A percentile compares a stretch with the other conserved stretches of the same genome.
Conservation (phyloP, 2,329 filamentous ascomycete species). For the Colletotrichum cordylinicola region DNA sequence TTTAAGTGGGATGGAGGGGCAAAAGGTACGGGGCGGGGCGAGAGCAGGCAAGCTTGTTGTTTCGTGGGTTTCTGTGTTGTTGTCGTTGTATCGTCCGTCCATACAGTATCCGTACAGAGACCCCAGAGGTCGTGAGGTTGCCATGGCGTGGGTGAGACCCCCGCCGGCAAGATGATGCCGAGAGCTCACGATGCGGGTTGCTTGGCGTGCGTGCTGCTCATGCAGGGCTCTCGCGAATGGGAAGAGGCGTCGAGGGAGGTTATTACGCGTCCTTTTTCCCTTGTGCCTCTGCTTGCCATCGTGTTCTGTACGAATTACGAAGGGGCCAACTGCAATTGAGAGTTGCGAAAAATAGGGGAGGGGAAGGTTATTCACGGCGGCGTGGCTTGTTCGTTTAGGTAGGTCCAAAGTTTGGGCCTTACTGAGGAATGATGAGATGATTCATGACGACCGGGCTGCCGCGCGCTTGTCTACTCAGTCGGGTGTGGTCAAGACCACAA, state of each 20-base stretch:
- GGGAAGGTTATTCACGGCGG: not conserved
- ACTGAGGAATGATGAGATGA: not conserved
- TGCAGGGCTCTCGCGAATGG: slow-evolving; percentile 10
- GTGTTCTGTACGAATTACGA: not conserved
- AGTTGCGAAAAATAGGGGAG: not conserved
- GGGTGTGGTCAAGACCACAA: not conserved
- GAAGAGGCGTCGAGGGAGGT: not conserved
- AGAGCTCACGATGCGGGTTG: slow-evolving; percentile 6
- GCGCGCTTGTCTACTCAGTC: slow-evolving; percentile 4
- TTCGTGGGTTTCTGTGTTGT: not conserved
- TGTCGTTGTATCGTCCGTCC: not conserved
- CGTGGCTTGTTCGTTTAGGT: not conserved
- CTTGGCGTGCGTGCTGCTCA: slow-evolving; percentile 8
- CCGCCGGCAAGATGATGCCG: slow-evolving; percentile 20
- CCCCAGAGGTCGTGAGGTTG: not conserved
- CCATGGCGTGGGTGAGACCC: not conserved
- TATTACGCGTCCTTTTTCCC: slow-evolving; percentile 17
- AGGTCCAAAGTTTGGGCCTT: not conserved
- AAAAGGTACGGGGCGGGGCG: not conserved
- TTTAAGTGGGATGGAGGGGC: slow-evolving; percentile 16
- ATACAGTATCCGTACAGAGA: too few species aligned
- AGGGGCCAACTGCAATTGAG: not conserved
- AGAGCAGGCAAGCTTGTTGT: not conserved
- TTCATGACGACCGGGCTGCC: not conserved
- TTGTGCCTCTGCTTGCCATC: not conserved